Evolutionary conservation across 805 yeast species (phyloP).

Genomic region (Candida takata): DNA sequence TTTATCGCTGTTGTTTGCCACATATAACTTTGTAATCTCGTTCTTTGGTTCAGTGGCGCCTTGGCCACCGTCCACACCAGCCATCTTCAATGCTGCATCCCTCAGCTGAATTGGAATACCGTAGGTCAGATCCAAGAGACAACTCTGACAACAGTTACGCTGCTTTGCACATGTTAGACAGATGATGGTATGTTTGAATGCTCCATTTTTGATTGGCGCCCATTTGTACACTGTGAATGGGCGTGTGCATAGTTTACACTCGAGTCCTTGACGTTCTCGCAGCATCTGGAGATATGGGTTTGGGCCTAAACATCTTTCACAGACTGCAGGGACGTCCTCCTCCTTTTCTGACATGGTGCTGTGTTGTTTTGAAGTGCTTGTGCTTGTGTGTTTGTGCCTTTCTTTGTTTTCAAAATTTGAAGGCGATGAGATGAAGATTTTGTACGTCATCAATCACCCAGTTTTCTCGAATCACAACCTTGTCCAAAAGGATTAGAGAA

Average conservation of each 20-base stretch:
- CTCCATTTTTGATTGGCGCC: constrained; percentile 42
- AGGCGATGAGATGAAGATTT: too few species aligned
- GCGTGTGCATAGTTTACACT: constrained; percentile 78
- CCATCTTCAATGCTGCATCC: constrained; percentile 73
- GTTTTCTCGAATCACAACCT: too few species aligned
- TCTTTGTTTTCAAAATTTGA: too few species aligned
- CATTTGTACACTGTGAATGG: constrained; percentile 80
- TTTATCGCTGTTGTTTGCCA: constrained; percentile 42
- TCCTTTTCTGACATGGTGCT: constrained; percentile 6
- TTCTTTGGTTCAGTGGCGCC: constrained; percentile 38
- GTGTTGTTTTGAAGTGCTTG: not conserved
- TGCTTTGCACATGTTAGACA: constrained; percentile 77
- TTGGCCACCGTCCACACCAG: constrained; percentile 38
- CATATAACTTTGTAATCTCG: constrained; percentile 47
- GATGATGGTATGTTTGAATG: constrained; percentile 55
- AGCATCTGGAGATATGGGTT: constrained; percentile 64
- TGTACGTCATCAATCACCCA: too few species aligned
- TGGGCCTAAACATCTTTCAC: constrained; percentile 67
- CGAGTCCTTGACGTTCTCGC: constrained; percentile 63
- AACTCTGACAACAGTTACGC: constrained; percentile 80
- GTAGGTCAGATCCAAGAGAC: constrained; percentile 75
- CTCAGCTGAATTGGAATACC: constrained; percentile 74
- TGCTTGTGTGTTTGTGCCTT: too few species aligned
- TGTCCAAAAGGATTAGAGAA: too few species aligned
- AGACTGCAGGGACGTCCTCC: constrained; percentile 49